Evolutionary conservation across 495 filamentous ascomycete species (phyloP).

Genomic region (Aspergillus carlsbadensis): DNA sequence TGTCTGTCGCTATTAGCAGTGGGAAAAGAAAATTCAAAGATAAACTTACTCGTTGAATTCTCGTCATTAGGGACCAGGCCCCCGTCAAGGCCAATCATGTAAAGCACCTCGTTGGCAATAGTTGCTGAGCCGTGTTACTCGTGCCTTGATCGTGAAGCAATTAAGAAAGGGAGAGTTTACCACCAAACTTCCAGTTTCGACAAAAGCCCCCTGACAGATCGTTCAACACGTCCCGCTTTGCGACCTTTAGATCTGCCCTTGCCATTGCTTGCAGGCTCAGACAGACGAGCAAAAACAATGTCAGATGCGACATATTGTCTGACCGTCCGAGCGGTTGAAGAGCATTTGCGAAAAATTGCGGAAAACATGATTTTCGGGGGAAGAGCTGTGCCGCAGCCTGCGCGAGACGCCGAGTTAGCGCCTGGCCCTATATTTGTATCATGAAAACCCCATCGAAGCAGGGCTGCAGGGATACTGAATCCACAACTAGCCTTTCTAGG

Average conservation of each 20-base stretch:
- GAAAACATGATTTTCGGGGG: neutral
- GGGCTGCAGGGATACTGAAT: too few relatives aligned
- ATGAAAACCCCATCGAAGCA: too few relatives aligned
- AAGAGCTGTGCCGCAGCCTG: neutral
- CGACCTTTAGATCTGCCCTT: neutral
- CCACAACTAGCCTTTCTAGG: too few relatives aligned
- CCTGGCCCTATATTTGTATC: too few relatives aligned
- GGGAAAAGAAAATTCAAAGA: neutral
- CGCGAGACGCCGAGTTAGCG: too few relatives aligned
- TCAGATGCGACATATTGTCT: neutral
- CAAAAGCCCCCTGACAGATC: slow-evolving; percentile 18
- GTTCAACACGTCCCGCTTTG: slow-evolving; percentile 4
- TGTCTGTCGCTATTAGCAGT: slow-evolving; percentile 8
- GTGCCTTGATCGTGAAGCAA: neutral
- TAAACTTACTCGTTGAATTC: slow-evolving; percentile 6
- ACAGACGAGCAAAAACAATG: neutral
- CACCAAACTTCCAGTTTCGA: slow-evolving; percentile 18
- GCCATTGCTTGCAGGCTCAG: neutral
- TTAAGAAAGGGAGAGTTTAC: neutral
- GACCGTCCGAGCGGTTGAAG: neutral
- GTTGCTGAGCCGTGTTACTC: neutral
- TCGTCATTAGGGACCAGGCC: slow-evolving; percentile 14
- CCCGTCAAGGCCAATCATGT: slow-evolving; percentile 17
- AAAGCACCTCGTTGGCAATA: slow-evolving; percentile 16
- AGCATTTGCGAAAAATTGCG: neutral